Percentiles rank a stretch among this genome's conserved stretches.
phyloP scores from a whole-genome alignment of 2,329 filamentous ascomycete species.

The Pezicula radicicola region DNA sequence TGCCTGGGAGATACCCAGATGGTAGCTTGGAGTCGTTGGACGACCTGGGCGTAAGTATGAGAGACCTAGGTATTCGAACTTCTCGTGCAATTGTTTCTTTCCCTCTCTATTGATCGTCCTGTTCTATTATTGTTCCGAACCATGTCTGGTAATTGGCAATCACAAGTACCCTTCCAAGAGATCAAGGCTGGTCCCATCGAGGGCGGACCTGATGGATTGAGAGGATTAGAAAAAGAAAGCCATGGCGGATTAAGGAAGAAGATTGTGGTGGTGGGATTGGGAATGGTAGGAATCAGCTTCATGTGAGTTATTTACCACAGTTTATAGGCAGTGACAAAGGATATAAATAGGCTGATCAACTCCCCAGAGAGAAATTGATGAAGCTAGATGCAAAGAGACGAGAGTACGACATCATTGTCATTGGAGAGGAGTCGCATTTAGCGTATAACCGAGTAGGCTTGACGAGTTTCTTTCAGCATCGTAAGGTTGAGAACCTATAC shows the following conservation, averaged over 20 bases:
- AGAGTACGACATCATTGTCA: conserved; percentile 78
- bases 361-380: conserved; percentile 75
- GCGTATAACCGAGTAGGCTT: conserved; percentile 90
- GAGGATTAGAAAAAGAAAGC: conserved; percentile 16
- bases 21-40: too few species aligned
- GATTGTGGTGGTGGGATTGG: conserved; percentile 80
- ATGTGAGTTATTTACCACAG: conserved; percentile 56
- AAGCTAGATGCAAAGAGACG: conserved; percentile 75
- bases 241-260: conserved; percentile 48
- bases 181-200: conserved; percentile 17
- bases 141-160: conserved; percentile 26
- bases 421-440: conserved; percentile 83
- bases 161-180: conserved; percentile 19
- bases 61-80: too few species aligned
- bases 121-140: not conserved
- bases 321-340: too few species aligned
- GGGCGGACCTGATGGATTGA: conserved; percentile 19
- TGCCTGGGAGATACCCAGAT: too few species aligned
- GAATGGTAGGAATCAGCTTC: conserved; percentile 89
- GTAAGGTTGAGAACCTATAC: conserved; percentile 83
- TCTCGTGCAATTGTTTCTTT: not conserved
- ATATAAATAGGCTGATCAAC: not conserved
- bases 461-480: conserved; percentile 85
- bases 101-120: not conserved
- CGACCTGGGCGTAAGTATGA: too few species aligned